phyloP scores from a whole-genome alignment of 2,329 filamentous ascomycete genomes.

The Penicillium nordicum region DNA sequence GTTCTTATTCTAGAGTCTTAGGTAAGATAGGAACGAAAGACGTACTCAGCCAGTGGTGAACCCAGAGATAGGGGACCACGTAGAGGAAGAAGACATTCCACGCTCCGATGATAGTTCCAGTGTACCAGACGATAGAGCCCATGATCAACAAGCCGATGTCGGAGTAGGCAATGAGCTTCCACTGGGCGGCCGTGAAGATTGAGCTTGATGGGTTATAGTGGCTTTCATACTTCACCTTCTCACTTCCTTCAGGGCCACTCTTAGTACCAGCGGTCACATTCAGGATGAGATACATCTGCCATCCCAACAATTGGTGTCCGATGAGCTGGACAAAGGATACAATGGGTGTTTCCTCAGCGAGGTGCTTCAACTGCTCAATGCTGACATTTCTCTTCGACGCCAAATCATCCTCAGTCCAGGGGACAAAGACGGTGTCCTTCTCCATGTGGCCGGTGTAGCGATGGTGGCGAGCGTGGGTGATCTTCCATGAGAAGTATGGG shows the following conservation, averaged over 20 bases:
- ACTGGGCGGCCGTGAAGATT: conserved; percentile 59
- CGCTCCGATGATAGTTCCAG: conserved; percentile 53
- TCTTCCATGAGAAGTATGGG: conserved; percentile 72
- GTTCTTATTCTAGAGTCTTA: neutral
- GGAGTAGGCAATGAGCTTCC: conserved; percentile 55
- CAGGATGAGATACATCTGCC: conserved; percentile 61
- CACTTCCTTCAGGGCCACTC: conserved; percentile 40
- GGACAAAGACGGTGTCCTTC: conserved; percentile 65
- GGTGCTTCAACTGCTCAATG: conserved; percentile 50
- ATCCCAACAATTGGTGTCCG: conserved; percentile 62
- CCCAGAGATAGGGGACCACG: conserved; percentile 64
- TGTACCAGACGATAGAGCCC: conserved; percentile 51
- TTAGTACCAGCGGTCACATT: conserved; percentile 53
- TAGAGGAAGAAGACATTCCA: conserved; percentile 60
- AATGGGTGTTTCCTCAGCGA: conserved; percentile 60
- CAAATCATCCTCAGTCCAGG: conserved; percentile 42
- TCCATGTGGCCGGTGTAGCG: conserved; percentile 65
- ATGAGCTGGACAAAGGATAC: conserved; percentile 54
- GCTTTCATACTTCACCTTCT: conserved; percentile 31
- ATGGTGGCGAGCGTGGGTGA: conserved; percentile 67
- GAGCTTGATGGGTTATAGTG: conserved; percentile 62
- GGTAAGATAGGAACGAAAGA: conserved; percentile 7
- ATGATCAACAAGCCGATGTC: conserved; percentile 59
- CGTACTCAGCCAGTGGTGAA: conserved; percentile 67
- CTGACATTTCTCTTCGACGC: conserved; percentile 43